These are phyloP conservation scores for Penicillium sp. DNA, from an alignment of 2,329 filamentous ascomycete genomes.

Conservation along the genomic window DNA sequence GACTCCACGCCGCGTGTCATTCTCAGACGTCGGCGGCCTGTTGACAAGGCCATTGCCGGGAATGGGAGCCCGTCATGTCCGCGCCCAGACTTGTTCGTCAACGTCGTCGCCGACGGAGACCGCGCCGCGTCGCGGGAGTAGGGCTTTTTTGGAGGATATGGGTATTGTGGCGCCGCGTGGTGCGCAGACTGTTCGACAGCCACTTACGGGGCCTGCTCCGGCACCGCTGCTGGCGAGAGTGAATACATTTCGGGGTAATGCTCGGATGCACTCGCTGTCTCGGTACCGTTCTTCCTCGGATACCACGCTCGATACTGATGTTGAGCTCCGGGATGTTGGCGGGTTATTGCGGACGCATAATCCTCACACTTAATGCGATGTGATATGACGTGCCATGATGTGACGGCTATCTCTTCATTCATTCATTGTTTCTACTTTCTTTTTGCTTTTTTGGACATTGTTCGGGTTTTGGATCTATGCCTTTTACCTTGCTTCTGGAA, in stretches of 20 bases:
- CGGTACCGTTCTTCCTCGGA: conserved; percentile 17
- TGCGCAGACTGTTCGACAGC: not conserved
- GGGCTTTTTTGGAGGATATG: conserved; percentile 37
- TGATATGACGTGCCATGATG: conserved; percentile 1
- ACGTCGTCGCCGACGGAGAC: not conserved
- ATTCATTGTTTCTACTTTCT: not conserved
- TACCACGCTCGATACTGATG: conserved; percentile 23
- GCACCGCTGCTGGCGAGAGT: not conserved
- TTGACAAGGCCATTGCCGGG: conserved; percentile 50
- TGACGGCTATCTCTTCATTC: not conserved
- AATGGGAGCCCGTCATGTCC: not conserved
- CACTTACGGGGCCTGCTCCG: not conserved
- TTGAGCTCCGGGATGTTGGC: conserved; percentile 46
- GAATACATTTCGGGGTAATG: not conserved
- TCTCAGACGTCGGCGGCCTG: conserved; percentile 81
- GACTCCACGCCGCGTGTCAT: conserved; percentile 61
- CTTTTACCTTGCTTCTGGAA: not conserved
- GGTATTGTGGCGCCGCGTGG: conserved; percentile 21
- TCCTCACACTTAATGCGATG: not conserved
- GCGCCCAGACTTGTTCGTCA: conserved; percentile 5
- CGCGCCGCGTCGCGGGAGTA: conserved; percentile 26
- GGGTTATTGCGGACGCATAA: conserved; percentile 35
- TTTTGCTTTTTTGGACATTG: not conserved
- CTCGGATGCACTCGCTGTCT: not conserved
- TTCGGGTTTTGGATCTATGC: not conserved